Base-by-base conservation (phyloP, 257 asterid genomes). In the Echium plantagineum region DNA sequence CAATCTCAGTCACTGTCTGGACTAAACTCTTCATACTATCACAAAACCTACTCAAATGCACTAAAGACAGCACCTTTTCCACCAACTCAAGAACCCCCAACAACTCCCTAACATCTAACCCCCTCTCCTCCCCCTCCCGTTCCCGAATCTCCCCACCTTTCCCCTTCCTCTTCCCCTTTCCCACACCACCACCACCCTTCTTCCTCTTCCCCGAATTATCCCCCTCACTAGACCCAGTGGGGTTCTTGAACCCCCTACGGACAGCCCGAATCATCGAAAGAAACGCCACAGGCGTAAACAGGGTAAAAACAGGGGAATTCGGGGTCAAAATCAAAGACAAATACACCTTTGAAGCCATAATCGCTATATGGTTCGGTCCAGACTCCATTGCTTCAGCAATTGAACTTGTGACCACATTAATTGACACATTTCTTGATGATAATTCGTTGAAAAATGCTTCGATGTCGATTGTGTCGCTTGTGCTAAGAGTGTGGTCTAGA, bases 231-330 rank as follows among this genome's bases (percentile, higher is more conserved):
- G 74, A 71, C 58, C 72, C 85, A 8, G 15, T 52, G 1, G 79
- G 75, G 54, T 54, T 78, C 75, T 85, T 88, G 51, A 88, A 62
- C 7, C 79, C 85, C 66, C 85, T 56, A 20, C 98, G 94, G 60
- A 85, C 67, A 0, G 83, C 75, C 5, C 94, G 88, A 61, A 88
- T 85, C 48, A 88, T 83, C 38, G 84, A 81, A 63, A 82, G 72
- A 68, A 91, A 88, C 71, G 88, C 84, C 88, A 91, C 78, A 62
- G 98, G 98, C 61, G 89, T 85, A 61, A 88, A 88, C 51, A 88
- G 77, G 1, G 97, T 82, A 51, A 91, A 91, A 59, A 88, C 95
- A 3, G 95, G 98, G 46, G 87, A 81, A 75, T 82, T 91, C 15
- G 97, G 98, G 78, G 87, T 71, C 17, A 85, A 61, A 67, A 88